Evolutionary conservation across 116 monocot genomes (phyloP), one percentile per base, ranked within the genome.

Genomic region (Zostera marina): DNA sequence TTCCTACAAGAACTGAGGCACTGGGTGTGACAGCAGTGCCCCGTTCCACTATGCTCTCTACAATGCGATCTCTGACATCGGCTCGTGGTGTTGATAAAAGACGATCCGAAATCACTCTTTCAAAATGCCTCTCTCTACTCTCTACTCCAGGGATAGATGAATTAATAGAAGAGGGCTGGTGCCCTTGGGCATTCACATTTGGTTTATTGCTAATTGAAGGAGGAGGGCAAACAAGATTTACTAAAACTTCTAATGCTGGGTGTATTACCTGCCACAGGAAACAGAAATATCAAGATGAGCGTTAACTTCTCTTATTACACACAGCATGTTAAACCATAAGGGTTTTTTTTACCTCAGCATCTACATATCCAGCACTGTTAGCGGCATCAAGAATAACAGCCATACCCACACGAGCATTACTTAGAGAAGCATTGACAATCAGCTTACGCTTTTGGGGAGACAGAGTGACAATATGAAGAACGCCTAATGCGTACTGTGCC

Each of bases 141-240:
- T 91, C 91, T n/a, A 64, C 21, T 46, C 57, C 60, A 54, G 66
- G 73, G 73, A 52, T 76, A 51, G 68, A 17, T 9, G 60, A 51
- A 25, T 69, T 68, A 59, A 42, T 20, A 17, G 73, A 74, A 56
- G 56, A 60, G 69, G 81, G 56, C 46, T 74, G 88, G 56, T 75
- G 78, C 61, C 69, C 73, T 54, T 79, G 83, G 9, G 60, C 44
- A 24, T 71, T 22, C 12, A 55, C 17, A 16, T 76, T 64, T 32
- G 83, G 79, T 58, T 91, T 99, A 55, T 73, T 91, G 59, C 99
- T 99, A 68, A 99, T 91, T 46, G 99, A 86, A 70, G 87, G 91
- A 39, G 99, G 91, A 66, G 99, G 99, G 24, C 91, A 99, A 2
- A 99, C 98, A 16, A 99, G 87, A 84, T 99, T 99, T 41, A 99